Conservation (phyloP, 2,329 filamentous ascomycete genomes). For the Nemania sp. region DNA sequence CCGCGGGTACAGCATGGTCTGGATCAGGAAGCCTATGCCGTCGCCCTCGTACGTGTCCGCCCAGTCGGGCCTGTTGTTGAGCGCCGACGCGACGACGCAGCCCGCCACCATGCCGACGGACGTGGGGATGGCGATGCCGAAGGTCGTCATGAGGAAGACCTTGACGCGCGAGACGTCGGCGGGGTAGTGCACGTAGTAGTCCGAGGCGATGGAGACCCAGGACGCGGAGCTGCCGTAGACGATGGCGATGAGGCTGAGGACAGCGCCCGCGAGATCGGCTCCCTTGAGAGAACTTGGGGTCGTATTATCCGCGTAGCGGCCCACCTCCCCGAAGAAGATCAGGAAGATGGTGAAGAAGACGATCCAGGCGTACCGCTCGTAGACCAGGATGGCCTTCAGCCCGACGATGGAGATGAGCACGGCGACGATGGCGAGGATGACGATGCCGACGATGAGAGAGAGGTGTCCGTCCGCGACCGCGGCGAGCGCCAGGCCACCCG, state of each 20-base stretch:
- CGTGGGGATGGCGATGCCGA: constrained; percentile 53
- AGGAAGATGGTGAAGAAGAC: constrained; percentile 53
- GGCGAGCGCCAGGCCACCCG: constrained; percentile 53
- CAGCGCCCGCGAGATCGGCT: constrained; percentile 44
- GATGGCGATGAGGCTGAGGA: constrained; percentile 50
- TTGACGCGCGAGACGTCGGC: constrained; percentile 50
- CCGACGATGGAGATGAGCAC: constrained; percentile 58
- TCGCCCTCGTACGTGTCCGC: constrained; percentile 42
- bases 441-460: constrained; percentile 55
- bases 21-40: constrained; percentile 52
- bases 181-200: constrained; percentile 54
- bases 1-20: constrained; percentile 49
- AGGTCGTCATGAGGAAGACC: constrained; percentile 53
- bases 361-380: constrained; percentile 57
- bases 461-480: constrained; percentile 52
- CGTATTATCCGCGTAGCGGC: constrained; percentile 46
- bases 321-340: constrained; percentile 54
- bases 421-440: constrained; percentile 54
- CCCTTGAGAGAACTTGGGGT: constrained; percentile 44
- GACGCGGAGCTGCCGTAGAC: constrained; percentile 55
- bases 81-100: constrained; percentile 48
- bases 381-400: constrained; percentile 52
- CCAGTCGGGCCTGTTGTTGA: constrained; percentile 49
- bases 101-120: constrained; percentile 54
- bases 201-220: constrained; percentile 52